Conservation (phyloP, 2,329 filamentous ascomycete species). For the Sporothrix pallida region DNA sequence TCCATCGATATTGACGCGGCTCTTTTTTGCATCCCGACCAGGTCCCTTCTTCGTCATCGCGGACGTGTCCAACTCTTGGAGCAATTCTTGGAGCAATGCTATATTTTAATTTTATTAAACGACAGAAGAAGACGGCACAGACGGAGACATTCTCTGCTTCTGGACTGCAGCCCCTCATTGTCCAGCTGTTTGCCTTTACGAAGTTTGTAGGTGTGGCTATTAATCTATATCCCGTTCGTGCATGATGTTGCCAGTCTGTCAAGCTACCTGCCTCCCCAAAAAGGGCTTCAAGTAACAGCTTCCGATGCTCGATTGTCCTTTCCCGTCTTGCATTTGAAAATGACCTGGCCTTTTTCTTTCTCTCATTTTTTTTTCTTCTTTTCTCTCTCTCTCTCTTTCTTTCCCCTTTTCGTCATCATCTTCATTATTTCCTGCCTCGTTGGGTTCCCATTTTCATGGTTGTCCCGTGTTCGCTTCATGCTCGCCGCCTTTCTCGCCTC, state of each 20-base stretch:
- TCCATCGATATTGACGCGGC: not conserved
- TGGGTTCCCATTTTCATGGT: not conserved
- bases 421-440: not conserved
- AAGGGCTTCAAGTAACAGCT: too few species aligned
- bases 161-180: not conserved
- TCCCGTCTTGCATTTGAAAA: not conserved
- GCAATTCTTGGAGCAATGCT: too few species aligned
- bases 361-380: not conserved
- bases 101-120: too few species aligned
- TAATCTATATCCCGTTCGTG: constrained; percentile 29
- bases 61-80: not conserved
- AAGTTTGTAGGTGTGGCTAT: constrained; percentile 20
- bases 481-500: not conserved
- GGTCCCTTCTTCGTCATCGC: constrained; percentile 5
- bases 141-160: constrained; percentile 13
- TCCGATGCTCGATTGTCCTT: not conserved
- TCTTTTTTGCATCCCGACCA: not conserved
- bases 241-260: constrained; percentile 4
- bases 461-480: constrained; percentile 17
- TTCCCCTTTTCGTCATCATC: not conserved
- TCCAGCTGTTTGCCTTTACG: too few species aligned
- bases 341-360: not conserved
- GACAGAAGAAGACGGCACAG: not conserved
- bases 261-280: not conserved
- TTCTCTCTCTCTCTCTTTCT: not conserved